Conservation (phyloP, 1,139 yeast genomes). For the Insectozyma bohioensis region DNA sequence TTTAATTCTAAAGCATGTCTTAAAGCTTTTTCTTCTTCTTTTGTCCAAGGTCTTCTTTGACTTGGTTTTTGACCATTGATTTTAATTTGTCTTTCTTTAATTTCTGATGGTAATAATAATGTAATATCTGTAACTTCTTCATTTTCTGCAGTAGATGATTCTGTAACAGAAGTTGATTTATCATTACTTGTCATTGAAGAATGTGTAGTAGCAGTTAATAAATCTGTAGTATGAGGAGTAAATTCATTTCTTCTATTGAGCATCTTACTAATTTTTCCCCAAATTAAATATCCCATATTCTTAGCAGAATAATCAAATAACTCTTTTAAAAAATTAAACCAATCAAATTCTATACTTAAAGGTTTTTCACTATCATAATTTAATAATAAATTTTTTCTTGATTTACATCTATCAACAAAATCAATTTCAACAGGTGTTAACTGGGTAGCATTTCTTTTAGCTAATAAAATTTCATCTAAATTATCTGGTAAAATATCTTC, state of each 20-base stretch:
- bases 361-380: conserved; percentile 30
- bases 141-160: conserved; percentile 1
- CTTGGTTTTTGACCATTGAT: conserved; percentile 28
- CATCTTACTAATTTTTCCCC: conserved; percentile 60
- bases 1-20: conserved; percentile 75
- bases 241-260: conserved; percentile 15
- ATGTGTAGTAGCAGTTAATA: conserved; percentile 14
- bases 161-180: conserved; percentile 2
- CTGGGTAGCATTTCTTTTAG: conserved; percentile 24
- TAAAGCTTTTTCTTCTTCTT: conserved; percentile 84
- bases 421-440: conserved; percentile 72
- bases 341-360: conserved; percentile 36
- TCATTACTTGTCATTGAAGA: conserved; percentile 4
- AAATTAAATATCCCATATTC: conserved; percentile 67
- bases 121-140: conserved; percentile 20
- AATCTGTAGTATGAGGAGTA: conserved; percentile 29
- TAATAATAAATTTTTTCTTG: conserved; percentile 63
- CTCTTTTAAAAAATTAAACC: conserved; percentile 50
- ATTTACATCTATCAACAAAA: conserved; percentile 66
- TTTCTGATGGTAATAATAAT: conserved; percentile 46
- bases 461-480: conserved; percentile 45
- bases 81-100: conserved; percentile 47
- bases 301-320: conserved; percentile 75
- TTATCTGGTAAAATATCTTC: conserved; percentile 75
- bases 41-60: conserved; percentile 76